Conservation (phyloP, 768 basidiomycete genomes). For the Cubamyces sp. region DNA sequence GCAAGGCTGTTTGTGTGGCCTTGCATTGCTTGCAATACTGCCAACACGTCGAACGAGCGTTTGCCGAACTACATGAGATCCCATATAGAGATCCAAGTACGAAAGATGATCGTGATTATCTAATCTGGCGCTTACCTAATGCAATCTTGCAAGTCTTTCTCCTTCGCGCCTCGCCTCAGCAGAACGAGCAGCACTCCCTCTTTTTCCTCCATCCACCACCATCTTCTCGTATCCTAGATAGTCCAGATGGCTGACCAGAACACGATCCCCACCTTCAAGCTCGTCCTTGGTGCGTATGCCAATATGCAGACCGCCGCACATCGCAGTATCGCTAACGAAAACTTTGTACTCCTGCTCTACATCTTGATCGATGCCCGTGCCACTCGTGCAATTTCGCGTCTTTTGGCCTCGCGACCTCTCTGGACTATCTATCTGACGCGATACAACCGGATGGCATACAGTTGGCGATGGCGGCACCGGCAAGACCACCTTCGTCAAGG, state of each 20-base stretch:
- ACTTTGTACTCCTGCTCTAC: conserved; percentile 37
- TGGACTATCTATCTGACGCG: conserved; percentile 28
- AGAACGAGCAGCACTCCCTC: conserved; percentile 19
- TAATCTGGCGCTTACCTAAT: conserved; percentile 29
- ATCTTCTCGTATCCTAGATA: conserved; percentile 45
- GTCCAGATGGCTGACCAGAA: conserved; percentile 46
- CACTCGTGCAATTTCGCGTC: conserved; percentile 23
- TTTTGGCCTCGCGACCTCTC: conserved; percentile 27
- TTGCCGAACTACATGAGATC: conserved; percentile 15
- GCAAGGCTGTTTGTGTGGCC: not conserved
- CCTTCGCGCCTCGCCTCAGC: conserved; percentile 28
- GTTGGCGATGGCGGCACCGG: conserved; percentile 98
- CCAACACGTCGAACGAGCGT: no score
- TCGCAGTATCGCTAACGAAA: conserved; percentile 23
- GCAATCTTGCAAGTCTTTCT: conserved; percentile 26
- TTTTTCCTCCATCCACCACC: conserved; percentile 31
- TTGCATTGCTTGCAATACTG: not conserved
- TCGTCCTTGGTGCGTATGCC: conserved; percentile 84
- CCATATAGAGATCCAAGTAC: conserved; percentile 10
- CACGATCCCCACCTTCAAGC: conserved; percentile 91
- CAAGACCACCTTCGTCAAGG: conserved; percentile 99
- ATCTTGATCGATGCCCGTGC: conserved; percentile 57
- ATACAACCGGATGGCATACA: conserved; percentile 38
- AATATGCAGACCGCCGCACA: not conserved
- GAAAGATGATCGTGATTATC: conserved; percentile 27